These are phyloP conservation scores for Papiliotrema laurentii DNA, from an alignment of 1,284 basidiomycete species.

Conservation along the genomic window DNA sequence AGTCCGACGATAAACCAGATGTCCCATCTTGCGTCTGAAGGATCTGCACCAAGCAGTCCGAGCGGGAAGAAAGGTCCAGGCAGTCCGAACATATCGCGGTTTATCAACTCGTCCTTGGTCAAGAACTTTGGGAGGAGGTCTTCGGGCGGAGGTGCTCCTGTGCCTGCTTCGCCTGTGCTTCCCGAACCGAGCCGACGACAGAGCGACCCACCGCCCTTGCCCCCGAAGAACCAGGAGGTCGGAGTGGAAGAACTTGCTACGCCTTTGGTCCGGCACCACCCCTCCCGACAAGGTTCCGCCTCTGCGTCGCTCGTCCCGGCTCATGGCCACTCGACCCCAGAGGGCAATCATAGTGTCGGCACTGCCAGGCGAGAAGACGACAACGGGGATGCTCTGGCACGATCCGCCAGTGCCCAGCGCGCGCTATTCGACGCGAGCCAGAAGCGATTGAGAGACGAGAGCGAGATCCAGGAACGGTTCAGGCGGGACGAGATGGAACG, in stretches of 20 bases:
- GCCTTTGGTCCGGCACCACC: too few species aligned
- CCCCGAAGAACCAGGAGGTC: neutral
- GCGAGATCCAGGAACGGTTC: constrained; percentile 18
- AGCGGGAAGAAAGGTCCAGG: neutral
- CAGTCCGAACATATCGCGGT: neutral
- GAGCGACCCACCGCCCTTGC: constrained; percentile 1
- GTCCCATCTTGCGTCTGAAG: too few species aligned
- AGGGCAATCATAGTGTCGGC: too few species aligned
- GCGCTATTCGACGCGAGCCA: constrained; percentile 15
- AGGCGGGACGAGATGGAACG: constrained; percentile 1
- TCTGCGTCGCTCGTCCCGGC: too few species aligned
- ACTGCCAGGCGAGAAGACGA: neutral
- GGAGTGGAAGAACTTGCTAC: too few species aligned
- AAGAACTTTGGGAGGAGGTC: constrained; percentile 6
- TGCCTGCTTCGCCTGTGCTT: neutral
- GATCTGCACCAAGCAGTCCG: neutral
- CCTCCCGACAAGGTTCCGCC: too few species aligned
- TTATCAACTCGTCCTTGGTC: constrained; percentile 3
- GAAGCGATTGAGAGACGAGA: constrained; percentile 14
- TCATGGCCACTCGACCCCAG: too few species aligned
- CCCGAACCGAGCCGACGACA: neutral
- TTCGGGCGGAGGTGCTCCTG: neutral
- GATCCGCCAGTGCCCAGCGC: constrained; percentile 11
- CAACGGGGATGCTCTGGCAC: neutral
- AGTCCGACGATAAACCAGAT: neutral